Percentiles rank a stretch among this genome's conserved stretches.
These are phyloP conservation scores for Eucalyptus coolabah DNA, from an alignment of 345 rosid species.

Conservation along the genomic window DNA sequence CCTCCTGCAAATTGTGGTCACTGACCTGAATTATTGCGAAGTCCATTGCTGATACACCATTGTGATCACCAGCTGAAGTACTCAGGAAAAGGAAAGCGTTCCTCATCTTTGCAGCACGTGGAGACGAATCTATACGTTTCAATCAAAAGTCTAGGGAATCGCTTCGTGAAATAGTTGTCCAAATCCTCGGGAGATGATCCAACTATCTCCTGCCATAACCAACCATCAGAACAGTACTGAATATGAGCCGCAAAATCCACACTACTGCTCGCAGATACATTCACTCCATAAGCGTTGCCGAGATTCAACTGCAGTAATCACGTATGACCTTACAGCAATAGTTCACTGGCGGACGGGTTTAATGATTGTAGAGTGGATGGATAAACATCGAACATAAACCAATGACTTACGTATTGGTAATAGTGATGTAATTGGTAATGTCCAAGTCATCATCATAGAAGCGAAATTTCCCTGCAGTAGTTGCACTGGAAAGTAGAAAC, in stretches of 20 bases:
- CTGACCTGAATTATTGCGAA: too few species aligned
- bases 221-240: not conserved
- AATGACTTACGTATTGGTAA: not conserved
- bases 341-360: not conserved
- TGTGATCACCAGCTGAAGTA: constrained; percentile 19
- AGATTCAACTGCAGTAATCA: not conserved
- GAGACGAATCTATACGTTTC: constrained; percentile 64
- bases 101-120: constrained; percentile 45
- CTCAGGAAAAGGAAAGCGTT: constrained; percentile 43
- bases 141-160: constrained; percentile 73
- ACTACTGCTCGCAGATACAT: not conserved
- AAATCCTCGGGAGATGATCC: constrained; percentile 85
- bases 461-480: not conserved
- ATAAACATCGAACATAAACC: not conserved
- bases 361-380: not conserved
- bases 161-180: constrained; percentile 40
- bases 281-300: not conserved
- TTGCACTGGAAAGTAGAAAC: not conserved
- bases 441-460: not conserved
- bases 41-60: not conserved
- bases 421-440: not conserved
- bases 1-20: too few species aligned
- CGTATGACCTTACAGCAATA: not conserved
- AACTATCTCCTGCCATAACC: constrained; percentile 43
- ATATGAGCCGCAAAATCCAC: not conserved